phyloP scores from a whole-genome alignment of 2,329 filamentous ascomycete genomes.

The Metarhizium rileyi region DNA sequence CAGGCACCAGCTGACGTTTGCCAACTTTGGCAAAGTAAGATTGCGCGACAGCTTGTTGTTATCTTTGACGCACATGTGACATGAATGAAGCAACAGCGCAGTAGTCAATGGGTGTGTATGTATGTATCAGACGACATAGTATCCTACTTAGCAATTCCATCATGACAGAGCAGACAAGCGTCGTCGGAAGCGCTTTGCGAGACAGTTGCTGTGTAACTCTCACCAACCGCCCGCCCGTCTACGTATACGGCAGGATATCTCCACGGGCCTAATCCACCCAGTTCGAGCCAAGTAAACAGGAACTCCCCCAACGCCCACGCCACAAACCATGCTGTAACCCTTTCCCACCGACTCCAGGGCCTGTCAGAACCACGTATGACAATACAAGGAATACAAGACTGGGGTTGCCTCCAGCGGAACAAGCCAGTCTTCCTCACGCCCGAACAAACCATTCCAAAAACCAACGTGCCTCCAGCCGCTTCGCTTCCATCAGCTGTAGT shows the following conservation, averaged over 20 bases:
- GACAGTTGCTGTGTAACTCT: background rate
- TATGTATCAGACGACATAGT: background rate
- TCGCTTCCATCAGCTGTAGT: background rate
- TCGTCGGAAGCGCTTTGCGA: background rate
- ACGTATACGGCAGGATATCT: background rate
- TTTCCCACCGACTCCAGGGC: background rate
- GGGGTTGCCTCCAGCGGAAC: too few relatives aligned
- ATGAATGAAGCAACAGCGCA: too few relatives aligned
- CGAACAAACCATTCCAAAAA: too few relatives aligned
- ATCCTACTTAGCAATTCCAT: background rate
- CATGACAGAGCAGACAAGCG: background rate
- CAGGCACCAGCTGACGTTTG: background rate
- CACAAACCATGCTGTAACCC: background rate
- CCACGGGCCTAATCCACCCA: background rate
- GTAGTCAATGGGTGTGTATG: too few relatives aligned
- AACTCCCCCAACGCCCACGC: background rate
- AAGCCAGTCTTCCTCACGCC: too few relatives aligned
- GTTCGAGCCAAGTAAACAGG: background rate
- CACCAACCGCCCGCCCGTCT: background rate
- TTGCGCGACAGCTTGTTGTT: background rate
- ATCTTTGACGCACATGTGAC: too few relatives aligned
- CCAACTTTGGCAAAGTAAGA: background rate
- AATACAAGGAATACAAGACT: too few relatives aligned
- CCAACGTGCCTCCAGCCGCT: background rate
- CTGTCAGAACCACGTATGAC: background rate